Evolutionary conservation across 2,329 filamentous ascomycete genomes (phyloP), one percentile per base, ranked within the genome.

Genomic region (Periconia sp.): DNA sequence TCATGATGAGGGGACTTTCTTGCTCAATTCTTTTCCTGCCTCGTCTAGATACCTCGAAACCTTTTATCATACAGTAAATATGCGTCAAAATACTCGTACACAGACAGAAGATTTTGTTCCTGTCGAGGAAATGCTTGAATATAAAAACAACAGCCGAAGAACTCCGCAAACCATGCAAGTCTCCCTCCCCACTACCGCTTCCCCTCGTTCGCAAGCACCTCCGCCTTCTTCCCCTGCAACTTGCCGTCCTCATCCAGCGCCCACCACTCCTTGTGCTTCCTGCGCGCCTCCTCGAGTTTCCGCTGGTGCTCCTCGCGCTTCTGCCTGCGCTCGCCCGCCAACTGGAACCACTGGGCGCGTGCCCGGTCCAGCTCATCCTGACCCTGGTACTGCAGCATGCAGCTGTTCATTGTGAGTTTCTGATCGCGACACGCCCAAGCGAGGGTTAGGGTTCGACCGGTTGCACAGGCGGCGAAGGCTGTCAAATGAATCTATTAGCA

Each of bases 381-480:
- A 59, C 90, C 95, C 51, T 93, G 92, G 77, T 95, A 89, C 52
- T 82, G 76, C 63, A 92, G 82, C 92, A 99, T 97, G 79, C 94
- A 99, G 57, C 80, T 82, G 77, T 99, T 99, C 94, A 99, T 99
- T 35, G 82, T 81, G 58, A 88, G 86, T 66, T 92, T 89, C 69
- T 92, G 83, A 46, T 82, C 77, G 50, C 91, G 88, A 79, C 94
- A 99, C 49, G 86, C 84, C 80, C 94, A 97, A 13, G 92, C 89
- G 54, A 94, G 89, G 52, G 88, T 92, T 65, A 97, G 85, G 6
- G 92, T 97, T 60, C 91, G 89, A 70, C 88, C 87, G 47, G 88
- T 82, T 49, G 92, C 92, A 81, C 94, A 99, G 62, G 88, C 86
- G 53, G 94, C 94, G 73, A 99, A 99, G 57, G 89, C 93, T 97